Percentiles rank a stretch among this genome's conserved stretches.
Evolutionary conservation across 176 grass and related monocot species (phyloP).

Genomic region (Zizania latifolia): DNA sequence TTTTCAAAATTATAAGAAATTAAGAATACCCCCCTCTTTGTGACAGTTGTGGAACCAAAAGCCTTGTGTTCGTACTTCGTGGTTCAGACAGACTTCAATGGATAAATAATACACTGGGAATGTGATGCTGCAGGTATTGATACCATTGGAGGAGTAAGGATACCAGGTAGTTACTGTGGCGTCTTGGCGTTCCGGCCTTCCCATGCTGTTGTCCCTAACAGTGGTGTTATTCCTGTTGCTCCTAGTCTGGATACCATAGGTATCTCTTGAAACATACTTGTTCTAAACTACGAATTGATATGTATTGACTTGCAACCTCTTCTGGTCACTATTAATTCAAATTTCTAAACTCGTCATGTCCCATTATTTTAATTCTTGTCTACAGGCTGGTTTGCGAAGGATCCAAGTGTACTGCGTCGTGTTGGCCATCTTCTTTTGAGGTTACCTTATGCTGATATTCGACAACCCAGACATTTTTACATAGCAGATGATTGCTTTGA

Average conservation of each 20-base stretch:
- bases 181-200: conserved; percentile 82
- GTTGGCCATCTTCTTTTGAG: conserved; percentile 72
- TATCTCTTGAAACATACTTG: conserved; percentile 24
- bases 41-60: neutral
- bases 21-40: neutral
- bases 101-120: neutral
- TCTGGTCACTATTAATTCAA: neutral
- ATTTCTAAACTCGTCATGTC: neutral
- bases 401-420: conserved; percentile 77
- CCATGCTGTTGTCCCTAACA: conserved; percentile 59
- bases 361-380: conserved; percentile 11
- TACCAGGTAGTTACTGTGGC: conserved; percentile 88
- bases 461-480: conserved; percentile 64
- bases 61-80: neutral
- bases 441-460: conserved; percentile 66
- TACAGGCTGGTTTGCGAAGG: conserved; percentile 82
- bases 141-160: conserved; percentile 81
- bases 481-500: conserved; percentile 95
- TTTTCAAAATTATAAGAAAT: neutral
- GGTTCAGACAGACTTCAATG: neutral
- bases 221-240: conserved; percentile 79
- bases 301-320: neutral
- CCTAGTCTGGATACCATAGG: conserved; percentile 92
- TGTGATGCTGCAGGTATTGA: conserved; percentile 60
- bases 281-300: neutral